These are phyloP conservation scores for Solanum pennellii DNA, from an alignment of 257 asterid species.

Conservation along the genomic window DNA sequence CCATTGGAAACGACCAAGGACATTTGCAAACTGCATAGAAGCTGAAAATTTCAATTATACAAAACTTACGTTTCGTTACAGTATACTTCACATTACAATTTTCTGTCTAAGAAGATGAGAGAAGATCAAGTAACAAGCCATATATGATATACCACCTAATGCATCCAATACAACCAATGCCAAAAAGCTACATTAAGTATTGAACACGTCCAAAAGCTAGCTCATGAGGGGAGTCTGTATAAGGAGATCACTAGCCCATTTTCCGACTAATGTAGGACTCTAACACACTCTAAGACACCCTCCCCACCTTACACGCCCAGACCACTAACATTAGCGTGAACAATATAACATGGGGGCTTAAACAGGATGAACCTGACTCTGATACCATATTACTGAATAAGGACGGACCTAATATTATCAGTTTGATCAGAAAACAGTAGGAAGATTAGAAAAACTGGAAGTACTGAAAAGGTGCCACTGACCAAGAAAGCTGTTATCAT, in stretches of 20 bases:
- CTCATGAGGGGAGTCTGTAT: not conserved
- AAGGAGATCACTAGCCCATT: not conserved
- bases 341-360: not conserved
- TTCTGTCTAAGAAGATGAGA: not conserved
- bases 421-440: not conserved
- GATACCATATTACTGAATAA: not conserved
- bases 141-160: not conserved
- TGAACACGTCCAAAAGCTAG: not conserved
- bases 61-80: not conserved
- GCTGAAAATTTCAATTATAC: not conserved
- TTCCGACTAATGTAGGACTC: not conserved
- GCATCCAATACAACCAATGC: not conserved
- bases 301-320: not conserved
- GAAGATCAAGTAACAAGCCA: not conserved
- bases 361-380: not conserved
- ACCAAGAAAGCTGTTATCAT: constrained; percentile 72
- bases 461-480: not conserved
- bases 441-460: not conserved
- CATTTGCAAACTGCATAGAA: constrained; percentile 68
- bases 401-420: not conserved
- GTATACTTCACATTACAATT: not conserved
- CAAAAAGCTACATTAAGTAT: not conserved
- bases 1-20: constrained; percentile 82
- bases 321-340: not conserved
- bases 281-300: not conserved